Percentiles rank a stretch among this genome's conserved stretches.
Conservation (phyloP, 2,329 filamentous ascomycete genomes). For the Nectriaceae sp. region DNA sequence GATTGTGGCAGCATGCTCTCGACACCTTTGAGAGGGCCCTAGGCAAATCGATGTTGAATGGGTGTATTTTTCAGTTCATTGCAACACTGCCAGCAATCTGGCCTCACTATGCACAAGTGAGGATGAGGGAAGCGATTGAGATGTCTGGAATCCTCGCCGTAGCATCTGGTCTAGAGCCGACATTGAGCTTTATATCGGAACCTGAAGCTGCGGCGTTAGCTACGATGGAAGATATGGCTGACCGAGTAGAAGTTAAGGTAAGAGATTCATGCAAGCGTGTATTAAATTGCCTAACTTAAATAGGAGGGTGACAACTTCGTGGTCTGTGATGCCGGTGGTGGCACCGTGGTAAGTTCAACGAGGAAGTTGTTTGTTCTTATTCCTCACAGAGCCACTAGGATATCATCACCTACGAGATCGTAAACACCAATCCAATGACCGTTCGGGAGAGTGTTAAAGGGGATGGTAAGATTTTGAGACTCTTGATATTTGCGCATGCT, state of each 20-base stretch:
- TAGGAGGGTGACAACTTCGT: conserved; percentile 30
- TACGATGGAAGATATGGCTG: conserved; percentile 31
- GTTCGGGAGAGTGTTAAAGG: conserved; percentile 42
- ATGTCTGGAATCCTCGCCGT: conserved; percentile 38
- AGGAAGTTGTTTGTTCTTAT: not conserved
- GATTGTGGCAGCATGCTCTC: conserved; percentile 35
- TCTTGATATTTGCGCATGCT: not conserved
- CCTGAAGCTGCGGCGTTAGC: conserved; percentile 49
- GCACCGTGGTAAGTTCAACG: conserved; percentile 34
- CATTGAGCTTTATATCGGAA: conserved; percentile 41
- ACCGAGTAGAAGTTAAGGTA: conserved; percentile 25
- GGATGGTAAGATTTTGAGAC: conserved; percentile 28
- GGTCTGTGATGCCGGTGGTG: conserved; percentile 41
- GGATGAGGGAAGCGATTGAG: conserved; percentile 39
- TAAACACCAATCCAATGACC: conserved; percentile 23
- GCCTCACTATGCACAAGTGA: conserved; percentile 38
- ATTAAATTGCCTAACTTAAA: not conserved
- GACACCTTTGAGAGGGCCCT: conserved; percentile 27
- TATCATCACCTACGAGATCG: conserved; percentile 42
- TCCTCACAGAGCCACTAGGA: conserved; percentile 31
- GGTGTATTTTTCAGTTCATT: conserved; percentile 37
- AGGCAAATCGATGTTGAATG: conserved; percentile 22
- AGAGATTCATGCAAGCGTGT: not conserved
- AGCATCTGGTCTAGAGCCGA: conserved; percentile 30
- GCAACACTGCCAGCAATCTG: conserved; percentile 50